These are phyloP conservation scores for Prunus mira DNA, from an alignment of 306 rosid genomes.

Conservation along the genomic window DNA sequence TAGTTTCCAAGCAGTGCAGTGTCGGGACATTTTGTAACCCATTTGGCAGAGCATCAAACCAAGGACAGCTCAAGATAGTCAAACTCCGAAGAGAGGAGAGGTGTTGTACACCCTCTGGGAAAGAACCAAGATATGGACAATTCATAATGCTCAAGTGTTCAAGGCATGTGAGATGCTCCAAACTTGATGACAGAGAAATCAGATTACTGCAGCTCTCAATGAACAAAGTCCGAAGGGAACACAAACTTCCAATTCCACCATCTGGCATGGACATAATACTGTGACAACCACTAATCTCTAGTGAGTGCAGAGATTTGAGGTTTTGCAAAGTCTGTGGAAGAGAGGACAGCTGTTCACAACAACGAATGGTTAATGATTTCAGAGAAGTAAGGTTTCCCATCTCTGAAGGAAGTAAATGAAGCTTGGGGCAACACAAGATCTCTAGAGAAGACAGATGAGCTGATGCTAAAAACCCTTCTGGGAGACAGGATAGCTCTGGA, in stretches of 20 bases:
- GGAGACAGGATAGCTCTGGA: background rate
- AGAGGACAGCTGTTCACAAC: slow-evolving; percentile 2
- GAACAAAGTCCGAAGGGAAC: slow-evolving; percentile 15
- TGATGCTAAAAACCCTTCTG: background rate
- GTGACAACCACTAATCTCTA: slow-evolving; percentile 10
- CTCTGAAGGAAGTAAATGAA: background rate
- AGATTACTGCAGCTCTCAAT: slow-evolving; percentile 11
- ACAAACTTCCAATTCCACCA: background rate
- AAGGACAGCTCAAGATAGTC: slow-evolving; percentile 1
- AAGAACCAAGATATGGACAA: background rate
- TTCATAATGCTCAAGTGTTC: slow-evolving; percentile 14
- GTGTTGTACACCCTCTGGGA: slow-evolving; percentile 4
- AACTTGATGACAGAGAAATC: slow-evolving; percentile 3
- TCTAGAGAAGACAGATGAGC: background rate
- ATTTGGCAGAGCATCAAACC: slow-evolving; percentile 1
- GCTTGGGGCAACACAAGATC: slow-evolving; percentile 7
- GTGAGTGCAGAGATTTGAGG: slow-evolving; percentile 5
- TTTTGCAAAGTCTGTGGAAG: slow-evolving; percentile 9
- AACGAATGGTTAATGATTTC: slow-evolving; percentile 11
- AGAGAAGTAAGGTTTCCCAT: background rate
- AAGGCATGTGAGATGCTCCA: slow-evolving; percentile 7
- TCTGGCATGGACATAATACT: background rate
- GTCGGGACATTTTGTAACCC: background rate
- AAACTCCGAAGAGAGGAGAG: background rate
- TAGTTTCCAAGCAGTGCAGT: background rate